These are phyloP conservation scores for Amauroascus niger DNA, from an alignment of 2,329 filamentous ascomycete species.

Conservation along the genomic window DNA sequence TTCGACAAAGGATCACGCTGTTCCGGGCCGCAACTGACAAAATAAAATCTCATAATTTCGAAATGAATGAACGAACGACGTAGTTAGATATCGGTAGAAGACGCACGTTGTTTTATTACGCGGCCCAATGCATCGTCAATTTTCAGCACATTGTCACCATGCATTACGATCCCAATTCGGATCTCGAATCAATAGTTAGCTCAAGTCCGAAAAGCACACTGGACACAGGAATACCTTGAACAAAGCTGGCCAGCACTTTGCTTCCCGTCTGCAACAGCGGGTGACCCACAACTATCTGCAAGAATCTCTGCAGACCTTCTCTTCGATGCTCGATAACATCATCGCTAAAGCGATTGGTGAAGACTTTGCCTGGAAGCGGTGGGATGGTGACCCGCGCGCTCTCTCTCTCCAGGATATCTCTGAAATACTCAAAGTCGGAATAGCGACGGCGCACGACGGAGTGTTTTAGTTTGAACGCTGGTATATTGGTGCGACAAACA, in stretches of 20 bases:
- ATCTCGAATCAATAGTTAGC: constrained; percentile 27
- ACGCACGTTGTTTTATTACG: neutral
- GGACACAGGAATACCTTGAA: constrained; percentile 60
- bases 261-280: constrained; percentile 93
- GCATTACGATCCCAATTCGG: constrained; percentile 76
- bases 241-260: constrained; percentile 91
- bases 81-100: neutral
- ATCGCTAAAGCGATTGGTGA: constrained; percentile 95
- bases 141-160: constrained; percentile 46
- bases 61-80: neutral
- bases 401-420: constrained; percentile 94
- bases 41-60: neutral
- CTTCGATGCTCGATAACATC: constrained; percentile 93
- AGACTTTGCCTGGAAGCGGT: constrained; percentile 90
- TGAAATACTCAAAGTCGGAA: constrained; percentile 97
- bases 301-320: constrained; percentile 84
- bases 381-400: constrained; percentile 90
- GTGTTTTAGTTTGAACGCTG: constrained; percentile 90
- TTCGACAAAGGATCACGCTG: neutral
- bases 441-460: constrained; percentile 85
- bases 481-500: constrained; percentile 94
- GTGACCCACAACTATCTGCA: constrained; percentile 96
- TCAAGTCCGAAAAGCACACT: neutral
- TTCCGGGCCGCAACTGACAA: neutral
- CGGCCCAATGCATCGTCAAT: neutral